Evolutionary conservation across 2,329 filamentous ascomycete species (phyloP), one percentile per base, ranked within the genome.

Genomic region (Alternaria novae-zelandiae): DNA sequence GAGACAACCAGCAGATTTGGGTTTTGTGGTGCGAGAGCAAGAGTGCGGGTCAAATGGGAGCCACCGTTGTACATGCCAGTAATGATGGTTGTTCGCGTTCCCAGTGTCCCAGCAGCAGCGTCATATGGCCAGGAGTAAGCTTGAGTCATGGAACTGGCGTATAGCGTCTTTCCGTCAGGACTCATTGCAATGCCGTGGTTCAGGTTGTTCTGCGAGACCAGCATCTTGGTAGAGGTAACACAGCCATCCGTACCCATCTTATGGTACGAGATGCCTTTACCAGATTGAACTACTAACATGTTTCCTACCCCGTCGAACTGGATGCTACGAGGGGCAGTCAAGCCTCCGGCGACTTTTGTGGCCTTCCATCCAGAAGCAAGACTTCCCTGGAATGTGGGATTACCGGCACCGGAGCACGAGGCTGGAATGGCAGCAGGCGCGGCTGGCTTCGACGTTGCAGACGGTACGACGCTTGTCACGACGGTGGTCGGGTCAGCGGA

Each of bases 41-140:
- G 82, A 0, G 90, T 93, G 36, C 91, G 86, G 0, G 89, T 90
- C 17, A 83, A 85, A 71, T 92, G 89, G 9, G 74, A 73, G 58
- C 88, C 90, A 2, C 81, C 78, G 66, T 71, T 75, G 57, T 84
- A 79, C 56, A 76, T 83, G 87, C 92, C 91, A 67, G 88, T 88
- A 44, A 82, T 82, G 55, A 93, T 82, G 5, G 92, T 70, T 2
- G 85, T 86, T 57, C 76, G 78, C 59, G 81, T 83, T 60, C 80
- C 81, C 32, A 87, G 81, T 6, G 84, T 83, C 36, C 75, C 79
- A 11, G 75, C 76, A 4, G 78, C 73, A 21, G 86, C 79, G 69
- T 91, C 84, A 74, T 94, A 93, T 17, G 82, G 75, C 87, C 89
- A 93, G 5, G 86, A 82, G 73, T 84, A 90, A 28, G 89, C 88